Evolutionary conservation across 2,329 filamentous ascomycete genomes (phyloP).

Genomic region (Trichoderma gracile): DNA sequence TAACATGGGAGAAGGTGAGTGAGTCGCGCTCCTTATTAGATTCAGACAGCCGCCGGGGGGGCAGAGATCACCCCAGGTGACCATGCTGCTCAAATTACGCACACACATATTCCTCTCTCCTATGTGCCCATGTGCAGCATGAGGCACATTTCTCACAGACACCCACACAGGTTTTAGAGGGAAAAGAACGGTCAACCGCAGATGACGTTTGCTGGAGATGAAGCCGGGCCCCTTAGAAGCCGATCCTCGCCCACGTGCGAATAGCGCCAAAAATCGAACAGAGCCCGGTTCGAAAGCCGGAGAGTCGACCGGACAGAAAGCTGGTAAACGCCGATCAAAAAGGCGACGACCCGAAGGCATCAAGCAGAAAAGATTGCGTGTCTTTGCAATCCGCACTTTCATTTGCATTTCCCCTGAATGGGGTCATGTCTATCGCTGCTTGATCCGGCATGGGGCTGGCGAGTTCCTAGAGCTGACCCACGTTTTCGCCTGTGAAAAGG

Average conservation of each 20-base stretch:
- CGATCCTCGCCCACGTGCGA: constrained; percentile 16
- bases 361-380: background rate
- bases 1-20: no score
- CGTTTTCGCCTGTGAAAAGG: background rate
- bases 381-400: background rate
- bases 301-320: background rate
- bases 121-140: background rate
- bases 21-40: background rate
- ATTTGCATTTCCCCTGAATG: background rate
- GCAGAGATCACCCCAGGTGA: background rate
- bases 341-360: background rate
- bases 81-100: background rate
- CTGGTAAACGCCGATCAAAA: background rate
- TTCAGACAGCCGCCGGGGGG: background rate
- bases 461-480: background rate
- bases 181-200: background rate
- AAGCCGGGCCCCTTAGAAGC: background rate
- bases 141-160: background rate
- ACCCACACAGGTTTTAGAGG: background rate
- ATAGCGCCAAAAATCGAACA: background rate
- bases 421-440: constrained; percentile 5
- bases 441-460: background rate
- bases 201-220: constrained; percentile 5
- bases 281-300: background rate
- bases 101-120: no score